Percentiles rank a stretch among this genome's conserved stretches.
These are phyloP conservation scores for Peziza echinospora DNA, from an alignment of 495 filamentous ascomycete genomes.

Conservation along the genomic window DNA sequence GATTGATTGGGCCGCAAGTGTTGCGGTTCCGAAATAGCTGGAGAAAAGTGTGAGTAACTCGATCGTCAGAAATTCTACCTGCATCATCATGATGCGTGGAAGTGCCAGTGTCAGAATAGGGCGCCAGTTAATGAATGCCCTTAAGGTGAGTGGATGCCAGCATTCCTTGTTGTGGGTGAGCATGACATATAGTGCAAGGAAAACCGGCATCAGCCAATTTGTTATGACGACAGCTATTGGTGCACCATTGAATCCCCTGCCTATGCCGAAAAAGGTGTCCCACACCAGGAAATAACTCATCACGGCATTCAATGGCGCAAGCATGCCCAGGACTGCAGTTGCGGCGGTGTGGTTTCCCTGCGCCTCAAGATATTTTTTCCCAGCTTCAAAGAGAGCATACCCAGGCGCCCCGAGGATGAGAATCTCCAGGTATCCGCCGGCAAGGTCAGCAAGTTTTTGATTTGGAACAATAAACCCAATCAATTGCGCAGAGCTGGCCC, in stretches of 20 bases:
- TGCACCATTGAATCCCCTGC: slow-evolving; percentile 63
- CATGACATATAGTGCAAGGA: slow-evolving; percentile 50
- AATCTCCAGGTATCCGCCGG: slow-evolving; percentile 44
- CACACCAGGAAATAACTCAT: slow-evolving; percentile 51
- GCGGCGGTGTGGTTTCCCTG: slow-evolving; percentile 49
- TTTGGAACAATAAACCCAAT: slow-evolving; percentile 39
- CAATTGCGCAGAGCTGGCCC: slow-evolving; percentile 35
- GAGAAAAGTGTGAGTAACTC: slow-evolving; percentile 55
- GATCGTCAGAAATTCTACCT: slow-evolving; percentile 74
- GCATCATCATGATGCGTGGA: slow-evolving; percentile 74
- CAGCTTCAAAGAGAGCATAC: slow-evolving; percentile 44
- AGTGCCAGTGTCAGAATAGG: slow-evolving; percentile 47
- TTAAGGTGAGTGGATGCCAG: slow-evolving; percentile 59
- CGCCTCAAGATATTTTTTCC: slow-evolving; percentile 50
- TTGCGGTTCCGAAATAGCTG: slow-evolving; percentile 44
- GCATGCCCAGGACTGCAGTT: slow-evolving; percentile 41
- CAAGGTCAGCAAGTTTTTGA: slow-evolving; percentile 34
- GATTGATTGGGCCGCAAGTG: slow-evolving; percentile 43
- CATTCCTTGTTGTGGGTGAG: slow-evolving; percentile 58
- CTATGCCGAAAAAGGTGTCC: slow-evolving; percentile 28
- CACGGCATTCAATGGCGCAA: slow-evolving; percentile 42
- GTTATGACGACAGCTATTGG: slow-evolving; percentile 67
- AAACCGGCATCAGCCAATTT: slow-evolving; percentile 55
- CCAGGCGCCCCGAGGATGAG: slow-evolving; percentile 44
- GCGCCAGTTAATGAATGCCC: slow-evolving; percentile 55